Base-by-base conservation (phyloP, 495 filamentous ascomycete species). In the Elasticomyces elasticus region DNA sequence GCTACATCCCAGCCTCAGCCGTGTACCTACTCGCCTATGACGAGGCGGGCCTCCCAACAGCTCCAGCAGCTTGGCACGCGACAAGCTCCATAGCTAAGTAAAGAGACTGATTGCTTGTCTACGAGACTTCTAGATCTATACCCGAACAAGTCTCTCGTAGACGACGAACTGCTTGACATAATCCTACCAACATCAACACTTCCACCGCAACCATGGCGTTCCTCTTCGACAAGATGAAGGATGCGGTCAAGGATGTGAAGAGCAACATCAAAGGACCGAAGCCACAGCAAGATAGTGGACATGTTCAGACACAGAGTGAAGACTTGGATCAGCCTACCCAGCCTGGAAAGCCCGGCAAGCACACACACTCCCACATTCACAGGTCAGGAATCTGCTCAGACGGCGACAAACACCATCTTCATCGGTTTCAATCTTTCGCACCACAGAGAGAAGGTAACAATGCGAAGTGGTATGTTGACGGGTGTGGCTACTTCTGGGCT, bases 401-500 rank as follows among this genome's bases (percentile, higher is more conserved):
- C 20, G 66, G 52, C 19, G 67, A 73, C 41, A 67, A 51, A 22
- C 62, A 67, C 43, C 66, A 76, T 37, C 72, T 79, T 46, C 76
- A 91, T 58, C 79, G 89, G 30, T 95, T 83, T 68, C 77, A 80
- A 35, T 94, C 87, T 58, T 96, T 96, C 70, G 85, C 86, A 1
- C 84, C 87, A 5, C 69, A 78, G 13, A 71, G 81, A 24, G 71
- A 76, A 45, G 74, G 75, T 13, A 86, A 86, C 56, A 75, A 81
- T 49, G 76, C 76, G 31, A 95, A 97, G 70, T 95, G 89, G 87
- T 92, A 86, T 73, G 87, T 96, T 22, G 91, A 97, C 68, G 91
- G 87, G 1, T 90, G 86, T 63, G 81, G 81, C 0, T 97, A 97
- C 63, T 88, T 97, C 72, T 89, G 82, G 76, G 91, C 91, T 15